A percentile compares a stretch with the other conserved stretches of the same genome.
These are phyloP conservation scores for Uncinocarpus reesii DNA, from an alignment of 2,329 filamentous ascomycete genomes.

Conservation along the genomic window DNA sequence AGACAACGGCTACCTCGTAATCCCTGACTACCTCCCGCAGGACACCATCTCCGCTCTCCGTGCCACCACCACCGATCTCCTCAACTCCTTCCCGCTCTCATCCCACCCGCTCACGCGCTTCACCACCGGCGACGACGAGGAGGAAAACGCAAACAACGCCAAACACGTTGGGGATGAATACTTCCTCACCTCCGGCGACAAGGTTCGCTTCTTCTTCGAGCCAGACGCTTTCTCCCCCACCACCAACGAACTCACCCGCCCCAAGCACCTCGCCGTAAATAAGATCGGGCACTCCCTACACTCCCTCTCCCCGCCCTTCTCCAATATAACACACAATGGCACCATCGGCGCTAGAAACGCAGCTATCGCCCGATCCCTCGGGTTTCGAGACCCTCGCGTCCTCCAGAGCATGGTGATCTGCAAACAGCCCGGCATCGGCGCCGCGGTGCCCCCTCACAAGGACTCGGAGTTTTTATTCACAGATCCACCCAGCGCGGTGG, in stretches of 20 bases:
- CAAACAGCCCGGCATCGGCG: constrained; percentile 95
- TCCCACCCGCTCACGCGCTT: constrained; percentile 90
- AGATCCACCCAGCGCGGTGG: constrained; percentile 74
- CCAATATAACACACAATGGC: constrained; percentile 43
- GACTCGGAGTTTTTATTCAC: constrained; percentile 92
- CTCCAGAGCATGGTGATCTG: constrained; percentile 97
- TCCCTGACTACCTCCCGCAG: constrained; percentile 63
- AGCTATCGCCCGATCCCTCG: constrained; percentile 59
- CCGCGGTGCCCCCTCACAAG: constrained; percentile 81
- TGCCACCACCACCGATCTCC: constrained; percentile 61
- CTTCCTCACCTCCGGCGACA: constrained; percentile 81
- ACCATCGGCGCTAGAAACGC: constrained; percentile 38
- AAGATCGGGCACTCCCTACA: constrained; percentile 76
- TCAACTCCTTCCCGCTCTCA: constrained; percentile 64
- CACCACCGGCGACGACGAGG: constrained; percentile 63
- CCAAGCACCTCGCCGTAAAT: constrained; percentile 79
- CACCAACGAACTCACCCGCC: constrained; percentile 60
- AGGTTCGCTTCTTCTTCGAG: constrained; percentile 95
- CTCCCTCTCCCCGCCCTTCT: constrained; percentile 56
- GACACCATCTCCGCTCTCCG: constrained; percentile 59
- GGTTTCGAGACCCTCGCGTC: constrained; percentile 63
- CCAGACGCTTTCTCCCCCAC: constrained; percentile 63
- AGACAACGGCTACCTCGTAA: constrained; percentile 78
- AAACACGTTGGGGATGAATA: constrained; percentile 85
- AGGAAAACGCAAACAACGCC: constrained; percentile 35